Conservation (phyloP, 495 filamentous ascomycete species). For the Annulohypoxylon bovei region DNA sequence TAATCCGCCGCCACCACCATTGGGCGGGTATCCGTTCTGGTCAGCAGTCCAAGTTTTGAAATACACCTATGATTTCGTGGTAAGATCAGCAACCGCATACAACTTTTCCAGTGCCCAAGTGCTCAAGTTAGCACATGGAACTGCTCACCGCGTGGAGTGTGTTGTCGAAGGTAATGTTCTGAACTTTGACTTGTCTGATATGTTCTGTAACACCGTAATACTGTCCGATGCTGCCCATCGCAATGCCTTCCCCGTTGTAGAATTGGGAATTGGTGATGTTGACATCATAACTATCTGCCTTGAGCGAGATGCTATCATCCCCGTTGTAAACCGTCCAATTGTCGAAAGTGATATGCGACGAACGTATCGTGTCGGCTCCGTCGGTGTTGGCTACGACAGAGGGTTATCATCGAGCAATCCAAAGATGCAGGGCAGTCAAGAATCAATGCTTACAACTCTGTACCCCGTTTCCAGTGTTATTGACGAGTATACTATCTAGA, state of each 20-base stretch:
- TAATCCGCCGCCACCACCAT: slow-evolving; percentile 1
- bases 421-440: background rate
- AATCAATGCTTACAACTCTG: background rate
- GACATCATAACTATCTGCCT: slow-evolving; percentile 6
- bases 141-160: slow-evolving; percentile 1
- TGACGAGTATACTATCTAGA: background rate
- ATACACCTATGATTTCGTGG: background rate
- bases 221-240: slow-evolving; percentile 1
- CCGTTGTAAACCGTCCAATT: slow-evolving; percentile 6
- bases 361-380: slow-evolving; percentile 1
- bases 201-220: background rate
- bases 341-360: background rate
- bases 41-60: slow-evolving; percentile 8
- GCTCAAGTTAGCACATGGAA: no score
- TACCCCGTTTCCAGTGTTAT: background rate
- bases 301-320: slow-evolving; percentile 1
- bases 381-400: background rate
- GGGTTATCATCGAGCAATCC: background rate
- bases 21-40: slow-evolving; percentile 4
- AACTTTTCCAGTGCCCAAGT: no score
- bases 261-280: background rate
- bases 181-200: background rate
- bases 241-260: background rate
- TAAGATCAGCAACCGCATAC: background rate
- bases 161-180: background rate